Evolutionary conservation across 768 basidiomycete species (phyloP).

Genomic region (Saitozyma podzolica): DNA sequence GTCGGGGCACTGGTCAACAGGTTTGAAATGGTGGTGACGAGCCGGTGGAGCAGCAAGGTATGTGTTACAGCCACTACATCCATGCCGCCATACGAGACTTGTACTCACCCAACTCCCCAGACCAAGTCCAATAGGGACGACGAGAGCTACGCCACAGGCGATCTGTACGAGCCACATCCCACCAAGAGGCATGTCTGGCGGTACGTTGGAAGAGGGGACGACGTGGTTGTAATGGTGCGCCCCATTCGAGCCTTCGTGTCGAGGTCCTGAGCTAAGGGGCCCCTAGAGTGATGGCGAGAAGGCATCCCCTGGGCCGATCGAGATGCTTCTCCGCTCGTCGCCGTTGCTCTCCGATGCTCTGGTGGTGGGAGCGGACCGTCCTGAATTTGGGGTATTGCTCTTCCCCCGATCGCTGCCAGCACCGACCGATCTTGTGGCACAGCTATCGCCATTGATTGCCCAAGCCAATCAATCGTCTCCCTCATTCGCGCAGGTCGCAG

Average conservation of each 20-base stretch:
- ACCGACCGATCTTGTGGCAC: neutral
- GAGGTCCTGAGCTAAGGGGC: neutral
- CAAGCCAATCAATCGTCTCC: conserved; percentile 43
- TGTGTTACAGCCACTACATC: no score
- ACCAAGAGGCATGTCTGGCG: conserved; percentile 54
- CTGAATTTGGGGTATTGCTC: conserved; percentile 59
- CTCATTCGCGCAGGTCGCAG: conserved; percentile 42
- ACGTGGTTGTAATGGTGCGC: conserved; percentile 56
- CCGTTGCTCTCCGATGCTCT: conserved; percentile 58
- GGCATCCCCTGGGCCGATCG: conserved; percentile 61
- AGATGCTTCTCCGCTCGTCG: conserved; percentile 57
- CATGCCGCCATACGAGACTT: conserved; percentile 4
- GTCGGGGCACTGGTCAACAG: conserved; percentile 50
- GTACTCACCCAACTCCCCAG: conserved; percentile 24
- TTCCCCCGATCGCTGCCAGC: conserved; percentile 45
- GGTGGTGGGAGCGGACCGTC: conserved; percentile 58
- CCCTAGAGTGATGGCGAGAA: conserved; percentile 58
- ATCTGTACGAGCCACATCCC: conserved; percentile 59
- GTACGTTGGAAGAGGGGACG: conserved; percentile 60
- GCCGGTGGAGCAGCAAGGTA: conserved; percentile 59
- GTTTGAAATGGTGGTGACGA: conserved; percentile 59
- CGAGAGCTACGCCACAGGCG: conserved; percentile 61
- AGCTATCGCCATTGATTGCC: conserved; percentile 9
- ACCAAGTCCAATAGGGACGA: conserved; percentile 57
- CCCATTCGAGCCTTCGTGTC: no score